These are phyloP conservation scores for Verbena officinalis DNA, from an alignment of 257 asterid genomes.

Conservation along the genomic window DNA sequence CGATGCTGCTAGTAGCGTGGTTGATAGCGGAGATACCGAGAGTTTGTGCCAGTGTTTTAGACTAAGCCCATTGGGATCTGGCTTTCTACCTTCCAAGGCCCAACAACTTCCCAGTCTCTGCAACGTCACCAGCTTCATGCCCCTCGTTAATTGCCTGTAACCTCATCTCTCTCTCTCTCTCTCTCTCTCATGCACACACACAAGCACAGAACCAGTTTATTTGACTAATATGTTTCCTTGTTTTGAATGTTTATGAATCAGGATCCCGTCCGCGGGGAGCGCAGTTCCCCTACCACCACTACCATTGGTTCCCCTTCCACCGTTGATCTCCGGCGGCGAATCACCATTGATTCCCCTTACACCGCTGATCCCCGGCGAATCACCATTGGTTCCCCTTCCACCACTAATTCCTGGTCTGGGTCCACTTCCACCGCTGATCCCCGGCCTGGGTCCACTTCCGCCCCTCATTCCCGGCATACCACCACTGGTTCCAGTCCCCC, in stretches of 20 bases:
- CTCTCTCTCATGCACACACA: background rate
- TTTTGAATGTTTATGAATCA: slow-evolving; percentile 8
- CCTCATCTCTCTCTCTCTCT: background rate
- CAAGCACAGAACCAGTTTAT: background rate
- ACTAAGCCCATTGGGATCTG: background rate
- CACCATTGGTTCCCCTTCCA: background rate
- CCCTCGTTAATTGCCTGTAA: slow-evolving; percentile 34
- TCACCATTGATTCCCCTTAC: slow-evolving; percentile 16
- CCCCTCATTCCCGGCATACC: background rate
- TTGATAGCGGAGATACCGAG: background rate
- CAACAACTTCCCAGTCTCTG: slow-evolving; percentile 26
- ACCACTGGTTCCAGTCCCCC: background rate
- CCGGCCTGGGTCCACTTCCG: background rate
- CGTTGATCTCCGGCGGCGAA: background rate
- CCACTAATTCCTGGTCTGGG: background rate
- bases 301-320: too few relatives aligned
- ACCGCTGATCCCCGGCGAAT: background rate
- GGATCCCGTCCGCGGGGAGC: background rate
- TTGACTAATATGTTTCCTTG: background rate
- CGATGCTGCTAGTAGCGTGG: slow-evolving; percentile 6
- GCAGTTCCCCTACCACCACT: too few relatives aligned
- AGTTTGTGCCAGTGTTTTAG: slow-evolving; percentile 27
- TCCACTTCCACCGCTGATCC: background rate
- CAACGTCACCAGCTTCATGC: slow-evolving; percentile 13
- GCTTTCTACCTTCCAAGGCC: slow-evolving; percentile 27